Conservation (phyloP, 768 basidiomycete genomes). For the Phlegmacium glaucopus region DNA sequence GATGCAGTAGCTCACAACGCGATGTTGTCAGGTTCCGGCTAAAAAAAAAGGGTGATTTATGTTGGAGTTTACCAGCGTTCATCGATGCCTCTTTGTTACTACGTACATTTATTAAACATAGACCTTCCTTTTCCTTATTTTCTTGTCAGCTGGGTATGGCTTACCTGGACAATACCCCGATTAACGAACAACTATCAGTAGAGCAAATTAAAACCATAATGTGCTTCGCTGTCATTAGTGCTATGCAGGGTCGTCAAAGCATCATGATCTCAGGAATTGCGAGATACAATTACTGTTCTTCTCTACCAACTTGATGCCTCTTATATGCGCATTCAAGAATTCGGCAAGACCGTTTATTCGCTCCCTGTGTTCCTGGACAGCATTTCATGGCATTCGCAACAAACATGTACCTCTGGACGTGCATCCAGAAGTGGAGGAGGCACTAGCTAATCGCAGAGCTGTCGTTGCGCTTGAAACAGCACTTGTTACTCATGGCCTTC, state of each 20-base stretch:
- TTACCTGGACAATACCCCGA: conserved; percentile 36
- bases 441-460: conserved; percentile 58
- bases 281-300: neutral
- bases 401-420: conserved; percentile 52
- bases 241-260: too few species aligned
- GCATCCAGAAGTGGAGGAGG: conserved; percentile 82
- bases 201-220: conserved; percentile 25
- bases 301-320: conserved; percentile 6
- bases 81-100: conserved; percentile 18
- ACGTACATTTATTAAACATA: conserved; percentile 34
- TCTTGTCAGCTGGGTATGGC: conserved; percentile 33
- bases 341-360: conserved; percentile 4
- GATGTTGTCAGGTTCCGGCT: conserved; percentile 40
- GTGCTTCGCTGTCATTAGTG: conserved; percentile 13
- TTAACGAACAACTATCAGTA: conserved; percentile 30
- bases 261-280: neutral
- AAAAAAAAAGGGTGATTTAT: conserved; percentile 27
- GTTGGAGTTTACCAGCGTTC: conserved; percentile 10
- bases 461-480: conserved; percentile 92
- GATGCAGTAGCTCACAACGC: neutral
- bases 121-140: conserved; percentile 32
- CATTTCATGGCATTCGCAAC: conserved; percentile 10
- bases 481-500: conserved; percentile 91
- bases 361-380: conserved; percentile 10
- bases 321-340: neutral